These are phyloP conservation scores for Pleurotus pulmonarius DNA, from an alignment of 768 basidiomycete genomes.

Conservation along the genomic window DNA sequence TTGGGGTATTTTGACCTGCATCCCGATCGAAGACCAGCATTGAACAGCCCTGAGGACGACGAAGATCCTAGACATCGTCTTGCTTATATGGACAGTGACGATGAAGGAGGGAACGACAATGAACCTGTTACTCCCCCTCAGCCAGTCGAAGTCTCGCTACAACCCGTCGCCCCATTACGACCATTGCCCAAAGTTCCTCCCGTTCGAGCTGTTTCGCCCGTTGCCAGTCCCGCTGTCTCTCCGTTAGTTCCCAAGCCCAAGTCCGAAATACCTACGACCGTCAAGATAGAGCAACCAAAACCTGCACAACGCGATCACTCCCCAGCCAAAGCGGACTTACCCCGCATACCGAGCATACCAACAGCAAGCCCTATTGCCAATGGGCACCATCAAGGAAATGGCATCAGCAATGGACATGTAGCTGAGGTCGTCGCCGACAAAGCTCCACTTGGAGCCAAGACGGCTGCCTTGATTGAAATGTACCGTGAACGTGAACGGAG, in stretches of 20 bases:
- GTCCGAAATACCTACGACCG: neutral
- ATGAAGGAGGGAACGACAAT: constrained; percentile 29
- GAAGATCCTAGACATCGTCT: constrained; percentile 33
- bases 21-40: constrained; percentile 57
- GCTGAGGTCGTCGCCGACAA: constrained; percentile 14
- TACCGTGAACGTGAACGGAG: constrained; percentile 71
- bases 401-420: constrained; percentile 15
- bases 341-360: neutral
- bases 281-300: neutral
- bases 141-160: neutral
- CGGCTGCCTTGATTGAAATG: constrained; percentile 81
- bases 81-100: constrained; percentile 24
- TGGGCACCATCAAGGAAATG: constrained; percentile 4
- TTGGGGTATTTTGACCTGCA: constrained; percentile 78
- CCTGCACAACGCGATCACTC: neutral
- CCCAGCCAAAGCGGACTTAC: neutral
- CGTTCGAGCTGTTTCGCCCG: neutral
- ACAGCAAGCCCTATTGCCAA: neutral
- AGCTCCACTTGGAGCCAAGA: constrained; percentile 47
- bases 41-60: constrained; percentile 20
- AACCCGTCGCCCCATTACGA: constrained; percentile 10
- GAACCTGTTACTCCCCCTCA: constrained; percentile 6
- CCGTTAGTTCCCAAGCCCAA: constrained; percentile 15
- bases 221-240: constrained; percentile 20
- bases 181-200: constrained; percentile 1